Base-by-base conservation (phyloP, 1,139 yeast species). In the Yamadazyma atmosphaerica region DNA sequence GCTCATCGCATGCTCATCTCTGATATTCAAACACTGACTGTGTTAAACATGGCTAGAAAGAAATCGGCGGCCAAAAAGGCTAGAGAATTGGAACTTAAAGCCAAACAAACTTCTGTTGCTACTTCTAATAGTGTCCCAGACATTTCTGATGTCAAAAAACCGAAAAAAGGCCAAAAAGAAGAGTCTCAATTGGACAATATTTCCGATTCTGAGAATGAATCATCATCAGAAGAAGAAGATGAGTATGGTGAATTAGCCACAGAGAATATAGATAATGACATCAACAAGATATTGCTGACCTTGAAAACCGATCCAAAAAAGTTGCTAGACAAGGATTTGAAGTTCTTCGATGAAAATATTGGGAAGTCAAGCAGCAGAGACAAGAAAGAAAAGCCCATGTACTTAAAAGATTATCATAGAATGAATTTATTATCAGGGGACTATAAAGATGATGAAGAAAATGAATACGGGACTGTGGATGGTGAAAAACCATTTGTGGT, bases 361-460 rank as follows among this genome's bases (percentile, higher is more conserved):
- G 67, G 65, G 4, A 7, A 15, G 6, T 4, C 24, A 6, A 19
- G 45, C 25, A 50, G 46, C 11, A n/a, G n/a, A n/a, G n/a, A n/a
- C n/a, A 72, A 73, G 40, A 68, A 70, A 36, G 81, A 82, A 18
- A 88, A 88, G 59, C 97, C 98, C 4, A 70, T 92, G 47, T 88
- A 83, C 55, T 75, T 94, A 59, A 88, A 89, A 54, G 99, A 94
- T 58, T 92, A 90, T 57, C 98, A 92, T 57, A 74, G 98, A 58
- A 78, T 81, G 79, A 84, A 81, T 49, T 65, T 90, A 28, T 67
- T 94, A 25, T 70, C 81, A 11, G 87, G 87, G 12, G 72, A 68
- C 27, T 75, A 76, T 25, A 73, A 74, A 38, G 68, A 67, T 14
- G 81, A 74, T 8, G 81, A 76, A 5, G 16, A 26, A 12, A 60